Base-by-base conservation (phyloP, 176 grass and related monocot species). In the Aegilops speltoides region DNA sequence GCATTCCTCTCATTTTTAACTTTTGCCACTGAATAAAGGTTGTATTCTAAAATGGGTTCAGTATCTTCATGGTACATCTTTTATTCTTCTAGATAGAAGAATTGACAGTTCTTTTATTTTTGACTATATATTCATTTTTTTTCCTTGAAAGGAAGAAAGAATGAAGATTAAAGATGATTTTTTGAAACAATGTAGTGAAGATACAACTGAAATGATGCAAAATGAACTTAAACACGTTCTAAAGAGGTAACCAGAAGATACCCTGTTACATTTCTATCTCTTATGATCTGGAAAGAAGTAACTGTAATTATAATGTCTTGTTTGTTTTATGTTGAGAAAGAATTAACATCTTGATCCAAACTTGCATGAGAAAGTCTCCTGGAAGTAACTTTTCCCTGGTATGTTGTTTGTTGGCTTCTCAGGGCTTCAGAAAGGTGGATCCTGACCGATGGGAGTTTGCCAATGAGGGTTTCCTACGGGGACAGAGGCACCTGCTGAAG, bases 401-500 rank as follows among this genome's bases (percentile, higher is more conserved):
- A 46, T 38, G 22, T 68, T 81, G 26, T 26, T 63, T 69, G 41
- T 56, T 88, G 69, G 56, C 54, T 62, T 84, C 9, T 79, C 85
- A 98, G 96, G 96, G 96, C 76, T 98, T 98, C 75, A 98, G 88
- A 85, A 98, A 98, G 81, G 88, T 98, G 69, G 92, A 98, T 88
- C 96, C 93, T 56, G 96, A 98, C 72, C 82, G 81, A 26, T 98
- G 96, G 96, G 96, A 98, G 85, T 98, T 98, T 79, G 93, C 96
- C 15, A 98, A 94, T 23, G 96, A 96, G 77, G 85, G 90, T 16
- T 98, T 98, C 52, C 71, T 98, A 22, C 91, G 96, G 65, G 91
- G 93, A 81, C 96, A 94, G 72, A 94, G 80, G 66, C 96, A 94
- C 23, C 93, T 98, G 34, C 89, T 98, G 48, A 98, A 93, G 89